Base-by-base conservation (phyloP, 2,329 filamentous ascomycete species). In the Cryphonectria radicalis region DNA sequence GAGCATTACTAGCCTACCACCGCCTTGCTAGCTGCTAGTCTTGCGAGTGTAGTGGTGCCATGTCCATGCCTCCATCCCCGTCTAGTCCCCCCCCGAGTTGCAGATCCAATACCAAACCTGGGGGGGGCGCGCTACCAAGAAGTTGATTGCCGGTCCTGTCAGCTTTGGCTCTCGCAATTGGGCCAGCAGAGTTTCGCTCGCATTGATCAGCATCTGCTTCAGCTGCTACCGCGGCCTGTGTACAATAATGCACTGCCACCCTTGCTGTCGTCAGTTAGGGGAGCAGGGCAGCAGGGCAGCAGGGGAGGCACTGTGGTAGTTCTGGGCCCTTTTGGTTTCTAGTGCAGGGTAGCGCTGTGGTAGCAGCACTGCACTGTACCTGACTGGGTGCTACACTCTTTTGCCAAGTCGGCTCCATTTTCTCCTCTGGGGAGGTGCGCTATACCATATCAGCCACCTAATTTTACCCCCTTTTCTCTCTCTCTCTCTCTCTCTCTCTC, bases 331-430 rank as follows among this genome's bases (percentile, higher is more conserved):
- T 40, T 40, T 40, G 37, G 37, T 40, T 40, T 13, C 37, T 40
- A 40, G 37, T 40, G 10, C 37, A 40, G 37, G 37, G 10, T 40
- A 40, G 37, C 37, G 37, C 37, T 37, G 6, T 37, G 37, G 37
- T 37, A 37, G 37, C 37, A 32, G 3, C 4, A 4, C 32, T 32
- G 32, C 32, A 37, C 37, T 37, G 37, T 32, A 17, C 55, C 55
- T 57, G 55, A 6, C 55, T 57, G 55, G 55, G 55, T 28, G 55
- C 55, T 32, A 17, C 19, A 32, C 28, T 3, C 25, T 59, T 4
- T n/a, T 40, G 59, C 59, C 59, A 62, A 62, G 59, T 40, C 59
- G 59, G 59, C 59, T 22, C 35, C 59, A 7, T 40, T 40, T 62
- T 40, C 59, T 40, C 19, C 17, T 62, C 59, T 62, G 7, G 59